These are phyloP conservation scores for Diaporthe batatas DNA, from an alignment of 2,329 filamentous ascomycete genomes.

Conservation along the genomic window DNA sequence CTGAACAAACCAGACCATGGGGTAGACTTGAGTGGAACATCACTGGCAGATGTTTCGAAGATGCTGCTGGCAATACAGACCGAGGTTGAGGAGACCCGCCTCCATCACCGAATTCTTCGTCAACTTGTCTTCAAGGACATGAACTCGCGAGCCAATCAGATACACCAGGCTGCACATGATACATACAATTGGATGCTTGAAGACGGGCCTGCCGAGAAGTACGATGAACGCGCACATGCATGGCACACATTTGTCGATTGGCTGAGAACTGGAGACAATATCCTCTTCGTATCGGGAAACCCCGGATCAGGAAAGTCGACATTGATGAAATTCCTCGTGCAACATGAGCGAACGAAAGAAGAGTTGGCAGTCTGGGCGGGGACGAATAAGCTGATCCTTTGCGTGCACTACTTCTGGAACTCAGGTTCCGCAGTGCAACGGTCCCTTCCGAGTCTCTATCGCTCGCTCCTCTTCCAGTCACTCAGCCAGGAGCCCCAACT, in stretches of 20 bases:
- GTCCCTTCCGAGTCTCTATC: conserved; percentile 42
- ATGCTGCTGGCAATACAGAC: not conserved
- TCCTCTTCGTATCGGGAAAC: conserved; percentile 30
- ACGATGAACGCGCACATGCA: not conserved
- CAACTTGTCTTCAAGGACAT: not conserved
- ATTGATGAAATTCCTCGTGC: conserved; percentile 32
- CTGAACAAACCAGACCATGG: not conserved
- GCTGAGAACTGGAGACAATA: not conserved
- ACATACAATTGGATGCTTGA: conserved; percentile 46
- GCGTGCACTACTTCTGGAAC: conserved; percentile 40
- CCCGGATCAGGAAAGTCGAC: conserved; percentile 11
- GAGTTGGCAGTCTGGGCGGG: conserved; percentile 21
- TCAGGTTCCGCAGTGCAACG: conserved; percentile 38
- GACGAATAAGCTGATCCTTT: conserved; percentile 23
- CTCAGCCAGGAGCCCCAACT: conserved; percentile 41
- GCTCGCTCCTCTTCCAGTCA: conserved; percentile 43
- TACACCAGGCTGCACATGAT: conserved; percentile 41
- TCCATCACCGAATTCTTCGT: not conserved
- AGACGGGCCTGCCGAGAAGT: not conserved
- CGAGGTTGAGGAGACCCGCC: not conserved
- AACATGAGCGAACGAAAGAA: not conserved
- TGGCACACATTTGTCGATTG: conserved; percentile 8
- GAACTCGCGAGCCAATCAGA: not conserved
- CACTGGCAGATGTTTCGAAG: not conserved
- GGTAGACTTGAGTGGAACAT: not conserved